These are phyloP conservation scores for Sergeia podlipaevii DNA, from an alignment of 208 protist species.

Conservation along the genomic window DNA sequence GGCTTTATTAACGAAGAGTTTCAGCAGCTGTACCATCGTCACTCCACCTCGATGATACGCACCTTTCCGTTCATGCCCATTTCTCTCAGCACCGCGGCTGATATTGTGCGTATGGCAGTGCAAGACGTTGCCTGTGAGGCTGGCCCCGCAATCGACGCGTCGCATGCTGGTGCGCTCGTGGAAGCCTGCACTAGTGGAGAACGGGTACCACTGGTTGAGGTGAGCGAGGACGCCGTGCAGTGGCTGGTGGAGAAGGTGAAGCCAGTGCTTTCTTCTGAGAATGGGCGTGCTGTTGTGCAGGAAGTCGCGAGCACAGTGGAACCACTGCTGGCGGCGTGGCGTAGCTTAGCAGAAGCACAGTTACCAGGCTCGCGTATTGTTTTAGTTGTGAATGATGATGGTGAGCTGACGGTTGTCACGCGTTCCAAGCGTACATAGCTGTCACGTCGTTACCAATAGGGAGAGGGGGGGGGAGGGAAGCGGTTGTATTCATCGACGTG, in stretches of 20 bases:
- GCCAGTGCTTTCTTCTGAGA: conserved; percentile 18
- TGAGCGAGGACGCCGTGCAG: conserved; percentile 20
- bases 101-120: conserved; percentile 41
- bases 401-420: too few relatives aligned
- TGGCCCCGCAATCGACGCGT: conserved; percentile 6
- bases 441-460: too few relatives aligned
- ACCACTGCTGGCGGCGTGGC: conserved; percentile 19
- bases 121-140: conserved; percentile 26
- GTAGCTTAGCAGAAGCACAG: too few relatives aligned
- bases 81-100: conserved; percentile 34
- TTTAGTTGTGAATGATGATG: too few relatives aligned
- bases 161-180: conserved; percentile 8
- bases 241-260: conserved; percentile 32
- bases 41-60: conserved; percentile 45
- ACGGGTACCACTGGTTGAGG: too few relatives aligned
- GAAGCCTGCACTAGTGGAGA: too few relatives aligned
- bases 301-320: conserved; percentile 23
- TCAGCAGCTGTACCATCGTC: conserved; percentile 35
- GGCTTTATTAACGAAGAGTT: conserved; percentile 56
- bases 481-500: too few relatives aligned
- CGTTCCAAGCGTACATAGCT: too few relatives aligned
- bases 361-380: too few relatives aligned
- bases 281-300: conserved; percentile 27
- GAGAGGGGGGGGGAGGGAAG: too few relatives aligned
- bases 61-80: conserved; percentile 66